Conservation (phyloP, 23 red algal species). For the Gracilariopsis chorda region DNA sequence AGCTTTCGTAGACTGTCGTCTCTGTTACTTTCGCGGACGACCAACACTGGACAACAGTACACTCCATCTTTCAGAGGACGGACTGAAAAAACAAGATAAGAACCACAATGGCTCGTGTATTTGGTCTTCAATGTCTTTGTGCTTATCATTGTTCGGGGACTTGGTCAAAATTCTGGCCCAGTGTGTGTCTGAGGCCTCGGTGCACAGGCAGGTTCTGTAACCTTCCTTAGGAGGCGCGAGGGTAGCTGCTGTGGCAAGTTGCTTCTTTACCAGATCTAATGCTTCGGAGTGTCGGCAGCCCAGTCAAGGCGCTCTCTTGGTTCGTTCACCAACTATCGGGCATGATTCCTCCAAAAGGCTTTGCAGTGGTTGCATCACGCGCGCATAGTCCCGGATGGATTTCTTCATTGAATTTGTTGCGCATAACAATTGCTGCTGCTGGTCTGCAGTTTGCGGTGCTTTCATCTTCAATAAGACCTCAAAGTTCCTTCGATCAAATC, state of each 20-base stretch:
- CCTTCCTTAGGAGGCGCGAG: not conserved
- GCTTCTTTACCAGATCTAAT: not conserved
- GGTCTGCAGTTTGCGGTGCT: not conserved
- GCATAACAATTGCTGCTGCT: slow-evolving; percentile 37
- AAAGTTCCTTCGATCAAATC: not conserved
- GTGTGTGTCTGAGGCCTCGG: slow-evolving; percentile 27
- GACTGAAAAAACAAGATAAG: not conserved
- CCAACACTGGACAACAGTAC: too few species aligned
- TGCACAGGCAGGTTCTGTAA: slow-evolving; percentile 15
- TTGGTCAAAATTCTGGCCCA: slow-evolving; percentile 12
- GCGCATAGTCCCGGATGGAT: slow-evolving; percentile 6
- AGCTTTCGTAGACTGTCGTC: too few species aligned
- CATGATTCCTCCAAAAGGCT: not conserved
- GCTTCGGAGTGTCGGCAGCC: not conserved
- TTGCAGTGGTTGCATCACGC: not conserved
- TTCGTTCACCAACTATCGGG: not conserved
- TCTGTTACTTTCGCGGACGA: too few species aligned
- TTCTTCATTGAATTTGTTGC: not conserved
- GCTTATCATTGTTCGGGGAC: not conserved
- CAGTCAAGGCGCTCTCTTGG: not conserved
- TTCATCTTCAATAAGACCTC: not conserved
- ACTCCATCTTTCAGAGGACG: not conserved
- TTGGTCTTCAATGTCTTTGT: not conserved
- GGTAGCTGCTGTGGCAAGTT: not conserved
- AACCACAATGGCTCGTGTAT: not conserved